phyloP scores from a whole-genome alignment of 2,329 filamentous ascomycete genomes.

The Beauveria brongniartii region DNA sequence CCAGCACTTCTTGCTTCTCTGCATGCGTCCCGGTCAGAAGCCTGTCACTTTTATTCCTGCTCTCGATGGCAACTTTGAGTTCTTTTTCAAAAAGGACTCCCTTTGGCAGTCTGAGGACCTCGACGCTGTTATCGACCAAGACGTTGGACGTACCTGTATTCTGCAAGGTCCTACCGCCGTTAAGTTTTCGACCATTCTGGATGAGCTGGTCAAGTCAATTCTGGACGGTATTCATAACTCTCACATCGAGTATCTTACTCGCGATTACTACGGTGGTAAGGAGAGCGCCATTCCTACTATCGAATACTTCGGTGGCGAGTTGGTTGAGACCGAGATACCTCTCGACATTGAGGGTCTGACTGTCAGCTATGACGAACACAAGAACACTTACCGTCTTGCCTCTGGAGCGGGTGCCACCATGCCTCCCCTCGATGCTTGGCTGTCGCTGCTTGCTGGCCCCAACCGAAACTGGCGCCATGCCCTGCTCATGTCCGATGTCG shows the following conservation, averaged over 20 bases:
- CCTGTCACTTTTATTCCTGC: constrained; percentile 91
- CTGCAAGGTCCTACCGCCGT: constrained; percentile 89
- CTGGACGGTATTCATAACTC: constrained; percentile 82
- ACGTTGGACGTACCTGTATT: constrained; percentile 93
- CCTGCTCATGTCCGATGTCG: constrained; percentile 84
- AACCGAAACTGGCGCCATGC: constrained; percentile 91
- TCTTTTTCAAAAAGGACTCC: constrained; percentile 99
- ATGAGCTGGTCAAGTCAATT: constrained; percentile 93
- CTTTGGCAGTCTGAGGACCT: constrained; percentile 98
- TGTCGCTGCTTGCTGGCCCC: constrained; percentile 77
- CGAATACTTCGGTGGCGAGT: constrained; percentile 92
- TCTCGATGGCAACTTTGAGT: constrained; percentile 96
- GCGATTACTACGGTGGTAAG: constrained; percentile 72
- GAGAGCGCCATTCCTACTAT: constrained; percentile 69
- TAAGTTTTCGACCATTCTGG: constrained; percentile 79
- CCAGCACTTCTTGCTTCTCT: constrained; percentile 90
- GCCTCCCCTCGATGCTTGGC: constrained; percentile 75
- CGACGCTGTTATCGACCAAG: constrained; percentile 89
- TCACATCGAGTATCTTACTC: constrained; percentile 73
- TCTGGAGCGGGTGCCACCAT: constrained; percentile 64
- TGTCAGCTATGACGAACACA: constrained; percentile 67
- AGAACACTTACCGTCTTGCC: constrained; percentile 78
- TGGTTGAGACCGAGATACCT: constrained; percentile 63
- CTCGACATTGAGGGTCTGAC: constrained; percentile 79
- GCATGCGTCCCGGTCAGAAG: constrained; percentile 88